Percentiles rank a stretch among this genome's conserved stretches.
Evolutionary conservation across 2,329 filamentous ascomycete species (phyloP).

Genomic region (Phialocephala sp.): DNA sequence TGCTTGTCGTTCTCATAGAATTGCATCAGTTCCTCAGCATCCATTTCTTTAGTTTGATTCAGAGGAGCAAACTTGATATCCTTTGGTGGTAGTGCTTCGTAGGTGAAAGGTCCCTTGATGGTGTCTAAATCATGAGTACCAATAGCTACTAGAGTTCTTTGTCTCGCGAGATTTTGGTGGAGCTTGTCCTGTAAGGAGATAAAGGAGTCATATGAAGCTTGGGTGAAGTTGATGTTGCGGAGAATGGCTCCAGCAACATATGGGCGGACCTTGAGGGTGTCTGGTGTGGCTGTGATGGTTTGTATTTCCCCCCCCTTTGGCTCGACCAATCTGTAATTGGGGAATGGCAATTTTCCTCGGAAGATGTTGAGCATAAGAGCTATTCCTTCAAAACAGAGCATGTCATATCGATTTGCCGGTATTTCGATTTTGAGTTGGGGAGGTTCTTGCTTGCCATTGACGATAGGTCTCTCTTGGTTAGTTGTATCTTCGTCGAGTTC

Average conservation of each 20-base stretch:
- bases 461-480: conserved; percentile 65
- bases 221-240: conserved; percentile 88
- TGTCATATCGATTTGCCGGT: conserved; percentile 90
- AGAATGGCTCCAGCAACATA: conserved; percentile 90
- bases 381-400: conserved; percentile 98
- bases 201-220: conserved; percentile 94
- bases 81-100: conserved; percentile 89
- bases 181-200: conserved; percentile 97
- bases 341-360: conserved; percentile 74
- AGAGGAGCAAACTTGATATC: conserved; percentile 90
- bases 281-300: conserved; percentile 78
- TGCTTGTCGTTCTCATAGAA: conserved; percentile 97
- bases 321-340: conserved; percentile 78
- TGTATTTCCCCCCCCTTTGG: conserved; percentile 77
- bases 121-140: conserved; percentile 97
- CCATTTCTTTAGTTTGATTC: conserved; percentile 90
- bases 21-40: conserved; percentile 85
- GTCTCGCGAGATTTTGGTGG: conserved; percentile 91
- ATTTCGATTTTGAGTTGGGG: conserved; percentile 98
- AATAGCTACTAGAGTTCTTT: conserved; percentile 93
- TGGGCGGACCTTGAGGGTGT: conserved; percentile 79
- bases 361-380: conserved; percentile 96
- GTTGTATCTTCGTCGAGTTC: conserved; percentile 88
- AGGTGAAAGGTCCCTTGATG: conserved; percentile 92
- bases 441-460: conserved; percentile 81